A percentile compares a stretch with the other conserved stretches of the same genome.
These are phyloP conservation scores for Clausena lansium DNA, from an alignment of 345 rosid genomes.

Conservation along the genomic window DNA sequence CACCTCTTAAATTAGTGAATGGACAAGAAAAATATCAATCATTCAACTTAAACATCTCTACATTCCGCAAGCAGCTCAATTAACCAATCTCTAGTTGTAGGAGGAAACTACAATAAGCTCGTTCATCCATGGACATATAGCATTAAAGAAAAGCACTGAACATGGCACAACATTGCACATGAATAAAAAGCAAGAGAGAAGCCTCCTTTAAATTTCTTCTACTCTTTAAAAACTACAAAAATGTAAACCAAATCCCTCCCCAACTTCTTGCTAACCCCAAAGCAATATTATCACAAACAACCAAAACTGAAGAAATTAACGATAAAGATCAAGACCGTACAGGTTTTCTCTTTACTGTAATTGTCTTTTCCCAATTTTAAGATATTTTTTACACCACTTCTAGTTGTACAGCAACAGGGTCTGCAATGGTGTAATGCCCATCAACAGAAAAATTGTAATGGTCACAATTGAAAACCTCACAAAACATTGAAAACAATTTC, in stretches of 20 bases:
- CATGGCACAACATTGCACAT: neutral
- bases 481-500: neutral
- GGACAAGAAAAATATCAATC: neutral
- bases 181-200: neutral
- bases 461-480: neutral
- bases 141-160: neutral
- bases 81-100: neutral
- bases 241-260: neutral
- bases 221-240: neutral
- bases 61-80: neutral
- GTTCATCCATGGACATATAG: no score
- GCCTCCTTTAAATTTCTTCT: neutral
- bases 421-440: neutral
- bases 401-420: neutral
- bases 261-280: neutral
- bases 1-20: neutral
- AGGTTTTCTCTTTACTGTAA: neutral
- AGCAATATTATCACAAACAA: neutral
- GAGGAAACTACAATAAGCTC: neutral
- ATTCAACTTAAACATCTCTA: neutral
- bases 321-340: neutral
- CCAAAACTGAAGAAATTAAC: neutral
- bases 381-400: neutral
- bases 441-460: neutral
- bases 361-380: neutral